phyloP scores from a whole-genome alignment of 1,284 basidiomycete genomes.

The Fistulina hepatica region DNA sequence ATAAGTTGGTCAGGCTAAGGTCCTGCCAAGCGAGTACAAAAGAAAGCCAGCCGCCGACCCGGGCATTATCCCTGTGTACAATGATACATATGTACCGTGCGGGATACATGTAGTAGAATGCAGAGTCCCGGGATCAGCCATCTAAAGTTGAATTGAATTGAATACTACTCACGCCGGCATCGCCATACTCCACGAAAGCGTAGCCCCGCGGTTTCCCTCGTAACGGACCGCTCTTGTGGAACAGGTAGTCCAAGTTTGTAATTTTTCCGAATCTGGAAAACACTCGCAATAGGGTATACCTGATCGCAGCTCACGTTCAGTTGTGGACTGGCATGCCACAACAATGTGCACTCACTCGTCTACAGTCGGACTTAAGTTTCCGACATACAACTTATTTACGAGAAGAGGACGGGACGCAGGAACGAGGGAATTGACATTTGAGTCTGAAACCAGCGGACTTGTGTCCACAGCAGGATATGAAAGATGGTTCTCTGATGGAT shows the following conservation, averaged over 20 bases:
- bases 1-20: conserved; percentile 8
- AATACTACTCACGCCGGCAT: conserved; percentile 61
- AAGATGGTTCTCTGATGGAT: too few relatives aligned
- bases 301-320: conserved; percentile 24
- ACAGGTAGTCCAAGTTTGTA: conserved; percentile 86
- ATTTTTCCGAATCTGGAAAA: conserved; percentile 90
- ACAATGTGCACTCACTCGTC: conserved; percentile 61
- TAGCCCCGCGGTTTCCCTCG: conserved; percentile 93
- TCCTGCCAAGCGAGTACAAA: conserved; percentile 17
- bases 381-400: conserved; percentile 78
- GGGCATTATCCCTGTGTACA: not conserved
- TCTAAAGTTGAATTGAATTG: not conserved
- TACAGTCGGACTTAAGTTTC: conserved; percentile 79
- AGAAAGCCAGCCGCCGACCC: not conserved
- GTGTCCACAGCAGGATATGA: too few relatives aligned
- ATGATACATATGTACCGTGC: not conserved
- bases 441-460: too few relatives aligned
- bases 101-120: conserved; percentile 1
- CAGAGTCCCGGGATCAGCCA: conserved; percentile 6
- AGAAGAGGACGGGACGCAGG: conserved; percentile 32
- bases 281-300: conserved; percentile 78
- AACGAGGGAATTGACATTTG: too few relatives aligned
- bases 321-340: conserved; percentile 1
- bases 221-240: conserved; percentile 83
- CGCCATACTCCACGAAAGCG: conserved; percentile 83